Evolutionary conservation across 1,284 basidiomycete species (phyloP).

Genomic region (Pseudozyma pruni): DNA sequence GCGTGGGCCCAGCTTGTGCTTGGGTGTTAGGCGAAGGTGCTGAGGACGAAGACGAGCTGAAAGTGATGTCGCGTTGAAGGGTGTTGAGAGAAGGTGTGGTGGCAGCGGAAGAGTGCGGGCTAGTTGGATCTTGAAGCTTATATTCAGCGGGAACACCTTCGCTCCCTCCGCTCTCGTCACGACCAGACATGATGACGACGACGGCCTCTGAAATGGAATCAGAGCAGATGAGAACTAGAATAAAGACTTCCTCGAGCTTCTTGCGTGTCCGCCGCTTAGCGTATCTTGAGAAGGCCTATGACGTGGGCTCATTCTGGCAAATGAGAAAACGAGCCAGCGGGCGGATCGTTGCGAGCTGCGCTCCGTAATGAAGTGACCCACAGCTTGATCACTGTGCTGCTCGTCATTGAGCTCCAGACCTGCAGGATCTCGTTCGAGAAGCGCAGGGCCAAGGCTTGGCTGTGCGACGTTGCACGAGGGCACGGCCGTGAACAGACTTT

Average conservation of each 20-base stretch:
- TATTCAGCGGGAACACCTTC: conserved; percentile 2
- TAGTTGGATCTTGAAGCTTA: neutral
- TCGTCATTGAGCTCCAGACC: too few relatives aligned
- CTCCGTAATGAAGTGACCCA: too few relatives aligned
- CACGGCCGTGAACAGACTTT: neutral
- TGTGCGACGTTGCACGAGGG: conserved; percentile 5
- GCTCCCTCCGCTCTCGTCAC: neutral
- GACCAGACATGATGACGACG: neutral
- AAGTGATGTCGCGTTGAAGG: neutral
- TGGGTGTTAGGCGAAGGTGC: neutral
- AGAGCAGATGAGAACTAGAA: too few relatives aligned
- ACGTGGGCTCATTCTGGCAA: neutral
- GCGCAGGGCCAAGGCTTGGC: neutral
- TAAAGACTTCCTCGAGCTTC: too few relatives aligned
- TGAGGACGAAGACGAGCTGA: neutral
- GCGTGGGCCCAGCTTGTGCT: neutral
- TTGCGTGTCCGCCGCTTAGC: too few relatives aligned
- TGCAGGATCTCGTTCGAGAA: too few relatives aligned
- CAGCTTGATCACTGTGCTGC: too few relatives aligned
- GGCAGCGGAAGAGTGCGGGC: neutral
- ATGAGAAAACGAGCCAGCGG: conserved; percentile 6
- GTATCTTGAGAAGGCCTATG: too few relatives aligned
- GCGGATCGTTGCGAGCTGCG: too few relatives aligned
- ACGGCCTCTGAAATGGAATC: too few relatives aligned
- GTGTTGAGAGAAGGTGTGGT: neutral